Conservation (phyloP, 1,284 basidiomycete species). For the Pisolithus thermaeus region DNA sequence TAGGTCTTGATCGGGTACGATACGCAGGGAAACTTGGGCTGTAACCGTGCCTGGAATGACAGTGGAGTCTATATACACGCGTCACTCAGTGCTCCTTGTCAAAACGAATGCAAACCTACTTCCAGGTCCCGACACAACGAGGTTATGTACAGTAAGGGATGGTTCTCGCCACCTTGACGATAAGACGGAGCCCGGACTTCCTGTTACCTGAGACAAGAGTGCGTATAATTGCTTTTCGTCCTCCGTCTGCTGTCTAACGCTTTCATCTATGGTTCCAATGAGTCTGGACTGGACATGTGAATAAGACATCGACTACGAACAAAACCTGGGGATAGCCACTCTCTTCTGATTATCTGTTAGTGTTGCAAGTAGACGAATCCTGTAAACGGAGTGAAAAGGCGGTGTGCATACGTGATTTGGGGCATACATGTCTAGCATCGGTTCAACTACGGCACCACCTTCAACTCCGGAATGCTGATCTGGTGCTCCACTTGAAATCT, state of each 20-base stretch:
- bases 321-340: conserved; percentile 81
- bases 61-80: conserved; percentile 56
- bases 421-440: conserved; percentile 85
- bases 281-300: not conserved
- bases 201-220: conserved; percentile 61
- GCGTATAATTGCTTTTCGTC: conserved; percentile 67
- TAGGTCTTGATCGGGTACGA: conserved; percentile 91
- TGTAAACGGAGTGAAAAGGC: conserved; percentile 25
- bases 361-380: conserved; percentile 75
- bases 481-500: conserved; percentile 63
- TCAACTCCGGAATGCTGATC: conserved; percentile 92
- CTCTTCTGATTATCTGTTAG: conserved; percentile 55
- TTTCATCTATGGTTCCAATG: conserved; percentile 52
- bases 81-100: not conserved
- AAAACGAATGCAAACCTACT: conserved; percentile 39
- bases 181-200: conserved; percentile 60
- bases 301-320: conserved; percentile 34
- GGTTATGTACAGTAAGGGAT: conserved; percentile 65
- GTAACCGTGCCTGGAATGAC: conserved; percentile 82
- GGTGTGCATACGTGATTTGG: not conserved
- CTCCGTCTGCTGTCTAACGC: conserved; percentile 60
- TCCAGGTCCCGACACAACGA: conserved; percentile 68
- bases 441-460: conserved; percentile 83
- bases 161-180: conserved; percentile 77
- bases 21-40: conserved; percentile 80